phyloP scores from a whole-genome alignment of 768 basidiomycete species.

The Mycena latifolia region DNA sequence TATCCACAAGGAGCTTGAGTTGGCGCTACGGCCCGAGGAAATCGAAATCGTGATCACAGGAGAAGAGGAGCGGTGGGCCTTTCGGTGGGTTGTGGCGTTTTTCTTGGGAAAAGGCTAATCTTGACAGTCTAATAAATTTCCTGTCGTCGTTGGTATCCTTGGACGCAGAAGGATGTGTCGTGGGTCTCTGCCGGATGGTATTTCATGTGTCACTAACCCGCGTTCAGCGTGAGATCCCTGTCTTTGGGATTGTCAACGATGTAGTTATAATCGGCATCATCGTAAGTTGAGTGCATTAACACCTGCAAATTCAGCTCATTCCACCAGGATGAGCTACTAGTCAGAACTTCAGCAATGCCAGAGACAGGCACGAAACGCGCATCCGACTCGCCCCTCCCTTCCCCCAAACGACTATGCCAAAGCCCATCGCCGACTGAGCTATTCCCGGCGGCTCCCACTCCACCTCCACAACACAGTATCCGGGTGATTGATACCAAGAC shows the following conservation, averaged over 20 bases:
- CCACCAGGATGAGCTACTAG: constrained; percentile 20
- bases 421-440: constrained; percentile 1
- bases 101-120: not conserved
- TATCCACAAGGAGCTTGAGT: constrained; percentile 84
- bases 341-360: constrained; percentile 1
- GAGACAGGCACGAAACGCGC: constrained; percentile 40
- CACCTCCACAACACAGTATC: constrained; percentile 44
- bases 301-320: not conserved
- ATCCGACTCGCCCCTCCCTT: constrained; percentile 23
- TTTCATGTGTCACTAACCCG: no score
- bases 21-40: constrained; percentile 73
- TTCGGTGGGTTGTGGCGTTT: constrained; percentile 61
- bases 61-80: constrained; percentile 82
- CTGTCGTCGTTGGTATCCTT: constrained; percentile 72
- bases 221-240: constrained; percentile 82
- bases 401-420: constrained; percentile 24
- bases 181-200: not conserved
- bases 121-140: constrained; percentile 78
- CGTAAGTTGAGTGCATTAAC: constrained; percentile 52
- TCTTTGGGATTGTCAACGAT: constrained; percentile 80
- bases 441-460: not conserved
- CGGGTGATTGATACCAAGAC: constrained; percentile 80
- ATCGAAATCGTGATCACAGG: constrained; percentile 63
- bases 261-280: constrained; percentile 81
- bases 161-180: constrained; percentile 56